Evolutionary conservation across 768 basidiomycete genomes (phyloP).

Genomic region (Phaffia australis): DNA sequence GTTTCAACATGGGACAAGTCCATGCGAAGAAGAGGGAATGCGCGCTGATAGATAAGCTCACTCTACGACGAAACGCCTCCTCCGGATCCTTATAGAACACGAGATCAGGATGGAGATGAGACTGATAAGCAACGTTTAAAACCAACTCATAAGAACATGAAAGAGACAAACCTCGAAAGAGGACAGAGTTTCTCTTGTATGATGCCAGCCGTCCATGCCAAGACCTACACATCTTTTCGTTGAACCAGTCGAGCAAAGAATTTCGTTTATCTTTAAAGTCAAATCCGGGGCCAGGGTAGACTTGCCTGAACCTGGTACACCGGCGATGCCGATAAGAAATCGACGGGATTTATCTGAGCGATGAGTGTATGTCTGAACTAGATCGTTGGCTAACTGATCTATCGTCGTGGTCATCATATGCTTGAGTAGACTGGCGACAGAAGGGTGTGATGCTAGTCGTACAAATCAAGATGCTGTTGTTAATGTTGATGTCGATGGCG

Average conservation of each 20-base stretch:
- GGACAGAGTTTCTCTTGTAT: constrained; percentile 66
- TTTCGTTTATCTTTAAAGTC: constrained; percentile 46
- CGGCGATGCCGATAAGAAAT: background rate
- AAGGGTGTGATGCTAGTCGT: no score
- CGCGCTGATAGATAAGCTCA: constrained; percentile 25
- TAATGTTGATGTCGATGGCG: no score
- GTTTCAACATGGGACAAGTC: no score
- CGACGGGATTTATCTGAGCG: background rate
- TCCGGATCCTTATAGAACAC: constrained; percentile 46
- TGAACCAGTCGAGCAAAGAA: constrained; percentile 34
- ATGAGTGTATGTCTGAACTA: no score
- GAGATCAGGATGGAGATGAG: background rate
- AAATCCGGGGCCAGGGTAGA: constrained; percentile 59
- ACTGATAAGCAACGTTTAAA: background rate
- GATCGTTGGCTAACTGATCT: no score
- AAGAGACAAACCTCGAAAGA: constrained; percentile 43
- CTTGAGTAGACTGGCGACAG: no score
- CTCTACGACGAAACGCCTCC: constrained; percentile 62
- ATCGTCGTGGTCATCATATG: no score
- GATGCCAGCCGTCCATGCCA: constrained; percentile 86
- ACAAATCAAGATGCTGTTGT: no score
- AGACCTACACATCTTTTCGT: constrained; percentile 46
- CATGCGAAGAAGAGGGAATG: no score
- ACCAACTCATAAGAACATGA: constrained; percentile 5
- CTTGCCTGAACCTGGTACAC: constrained; percentile 70